These are phyloP conservation scores for Marchantia paleacea DNA, from an alignment of 225 moss, liverwort and hornwort genomes.

Conservation along the genomic window DNA sequence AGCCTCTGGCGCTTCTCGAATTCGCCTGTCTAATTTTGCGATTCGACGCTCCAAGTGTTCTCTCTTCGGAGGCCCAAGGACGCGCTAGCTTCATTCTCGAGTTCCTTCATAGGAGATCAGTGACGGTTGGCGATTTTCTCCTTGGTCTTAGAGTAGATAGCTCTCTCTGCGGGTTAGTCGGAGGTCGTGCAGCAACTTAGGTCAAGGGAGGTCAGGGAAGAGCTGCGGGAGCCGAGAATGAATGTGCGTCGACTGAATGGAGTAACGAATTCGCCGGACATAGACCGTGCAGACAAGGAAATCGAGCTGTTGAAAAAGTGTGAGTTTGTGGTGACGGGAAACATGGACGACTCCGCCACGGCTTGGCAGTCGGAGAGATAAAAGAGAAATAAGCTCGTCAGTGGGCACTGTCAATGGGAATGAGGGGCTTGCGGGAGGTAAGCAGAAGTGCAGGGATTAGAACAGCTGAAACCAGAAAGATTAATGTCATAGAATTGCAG, in stretches of 20 bases:
- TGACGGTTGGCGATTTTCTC: background rate
- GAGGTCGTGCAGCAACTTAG: conserved; percentile 6
- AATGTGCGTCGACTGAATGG: background rate
- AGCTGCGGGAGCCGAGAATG: background rate
- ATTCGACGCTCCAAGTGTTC: background rate
- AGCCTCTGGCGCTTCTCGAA: background rate
- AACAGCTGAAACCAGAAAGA: too few relatives aligned
- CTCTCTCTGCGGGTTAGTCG: background rate
- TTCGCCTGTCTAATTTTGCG: background rate
- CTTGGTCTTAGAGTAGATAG: background rate
- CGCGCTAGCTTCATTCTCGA: background rate
- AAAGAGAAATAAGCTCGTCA: background rate
- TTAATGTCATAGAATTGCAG: background rate
- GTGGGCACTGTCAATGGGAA: background rate
- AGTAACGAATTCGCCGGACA: background rate
- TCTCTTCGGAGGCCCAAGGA: background rate
- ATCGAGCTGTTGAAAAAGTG: background rate
- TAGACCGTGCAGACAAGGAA: too few relatives aligned
- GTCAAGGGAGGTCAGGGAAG: background rate
- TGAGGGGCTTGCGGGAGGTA: background rate
- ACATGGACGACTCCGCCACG: background rate
- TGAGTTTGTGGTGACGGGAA: background rate
- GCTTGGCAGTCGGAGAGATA: background rate
- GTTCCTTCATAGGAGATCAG: background rate
- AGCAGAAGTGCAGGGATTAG: background rate